Evolutionary conservation across 2,329 filamentous ascomycete species (phyloP).

Genomic region (Ophiostoma triangulosporum): DNA sequence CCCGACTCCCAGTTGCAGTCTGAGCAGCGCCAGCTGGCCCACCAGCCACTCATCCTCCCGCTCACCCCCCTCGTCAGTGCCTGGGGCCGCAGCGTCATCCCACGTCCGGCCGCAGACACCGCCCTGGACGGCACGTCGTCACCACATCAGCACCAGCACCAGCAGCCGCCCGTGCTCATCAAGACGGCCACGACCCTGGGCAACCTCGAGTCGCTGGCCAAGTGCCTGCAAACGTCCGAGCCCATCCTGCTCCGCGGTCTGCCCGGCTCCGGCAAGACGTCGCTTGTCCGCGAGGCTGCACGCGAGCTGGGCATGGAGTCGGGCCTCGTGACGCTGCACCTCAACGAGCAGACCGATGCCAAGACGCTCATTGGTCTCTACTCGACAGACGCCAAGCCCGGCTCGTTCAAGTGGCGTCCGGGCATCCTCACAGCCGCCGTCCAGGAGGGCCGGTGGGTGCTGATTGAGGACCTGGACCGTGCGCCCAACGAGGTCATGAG

Average conservation of each 20-base stretch:
- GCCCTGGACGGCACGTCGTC: neutral
- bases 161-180: slow-evolving; percentile 40
- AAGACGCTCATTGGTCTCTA: slow-evolving; percentile 95
- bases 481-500: slow-evolving; percentile 92
- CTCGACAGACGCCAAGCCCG: slow-evolving; percentile 73
- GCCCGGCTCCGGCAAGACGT: slow-evolving; percentile 83
- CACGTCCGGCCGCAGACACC: slow-evolving; percentile 36
- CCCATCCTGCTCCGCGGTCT: slow-evolving; percentile 73
- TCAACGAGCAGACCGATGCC: slow-evolving; percentile 96
- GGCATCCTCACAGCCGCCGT: slow-evolving; percentile 91
- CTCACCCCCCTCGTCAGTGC: slow-evolving; percentile 49
- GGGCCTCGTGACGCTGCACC: slow-evolving; percentile 81
- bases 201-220: slow-evolving; percentile 60
- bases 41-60: slow-evolving; percentile 16
- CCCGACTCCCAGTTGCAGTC: neutral
- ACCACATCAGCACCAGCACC: neutral
- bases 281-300: slow-evolving; percentile 70
- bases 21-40: neutral
- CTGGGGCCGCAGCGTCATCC: slow-evolving; percentile 55
- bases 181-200: slow-evolving; percentile 56
- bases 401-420: slow-evolving; percentile 82
- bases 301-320: slow-evolving; percentile 64
- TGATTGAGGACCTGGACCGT: slow-evolving; percentile 92
- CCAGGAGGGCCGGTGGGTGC: slow-evolving; percentile 84
- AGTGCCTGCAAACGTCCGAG: slow-evolving; percentile 49